phyloP scores from a whole-genome alignment of 1,139 yeast genomes.

The Candida anutae region DNA sequence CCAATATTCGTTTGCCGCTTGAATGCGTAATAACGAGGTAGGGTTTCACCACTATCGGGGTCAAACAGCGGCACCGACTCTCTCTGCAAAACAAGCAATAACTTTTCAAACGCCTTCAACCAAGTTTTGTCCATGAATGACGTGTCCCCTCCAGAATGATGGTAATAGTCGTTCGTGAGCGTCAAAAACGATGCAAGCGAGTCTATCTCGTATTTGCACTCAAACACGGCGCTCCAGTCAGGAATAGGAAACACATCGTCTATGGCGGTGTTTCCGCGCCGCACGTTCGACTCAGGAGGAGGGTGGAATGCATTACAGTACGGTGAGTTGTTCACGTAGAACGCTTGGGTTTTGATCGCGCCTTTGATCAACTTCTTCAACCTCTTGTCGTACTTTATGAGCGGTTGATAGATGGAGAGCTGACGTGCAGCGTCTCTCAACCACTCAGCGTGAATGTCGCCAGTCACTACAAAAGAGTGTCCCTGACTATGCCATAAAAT shows the following conservation, averaged over 20 bases:
- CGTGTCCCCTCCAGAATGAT: slow-evolving; percentile 40
- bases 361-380: slow-evolving; percentile 56
- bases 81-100: slow-evolving; percentile 48
- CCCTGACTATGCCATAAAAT: slow-evolving; percentile 56
- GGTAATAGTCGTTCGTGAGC: slow-evolving; percentile 61
- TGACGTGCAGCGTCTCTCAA: slow-evolving; percentile 82
- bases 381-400: slow-evolving; percentile 42
- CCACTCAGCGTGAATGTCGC: slow-evolving; percentile 90
- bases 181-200: slow-evolving; percentile 79
- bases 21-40: slow-evolving; percentile 53
- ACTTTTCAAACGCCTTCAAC: slow-evolving; percentile 49
- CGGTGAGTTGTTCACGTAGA: slow-evolving; percentile 53
- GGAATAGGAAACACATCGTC: slow-evolving; percentile 67
- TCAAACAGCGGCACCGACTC: slow-evolving; percentile 62
- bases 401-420: slow-evolving; percentile 64
- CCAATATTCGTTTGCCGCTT: slow-evolving; percentile 70
- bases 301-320: slow-evolving; percentile 93
- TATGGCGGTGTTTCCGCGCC: slow-evolving; percentile 44
- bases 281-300: slow-evolving; percentile 54
- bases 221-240: slow-evolving; percentile 68
- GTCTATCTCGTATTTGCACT: slow-evolving; percentile 85
- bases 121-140: slow-evolving; percentile 50
- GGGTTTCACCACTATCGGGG: slow-evolving; percentile 43
- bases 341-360: slow-evolving; percentile 74
- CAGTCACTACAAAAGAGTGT: slow-evolving; percentile 67